Conservation (phyloP, 2,329 filamentous ascomycete genomes). For the Curvularia spicifera region DNA sequence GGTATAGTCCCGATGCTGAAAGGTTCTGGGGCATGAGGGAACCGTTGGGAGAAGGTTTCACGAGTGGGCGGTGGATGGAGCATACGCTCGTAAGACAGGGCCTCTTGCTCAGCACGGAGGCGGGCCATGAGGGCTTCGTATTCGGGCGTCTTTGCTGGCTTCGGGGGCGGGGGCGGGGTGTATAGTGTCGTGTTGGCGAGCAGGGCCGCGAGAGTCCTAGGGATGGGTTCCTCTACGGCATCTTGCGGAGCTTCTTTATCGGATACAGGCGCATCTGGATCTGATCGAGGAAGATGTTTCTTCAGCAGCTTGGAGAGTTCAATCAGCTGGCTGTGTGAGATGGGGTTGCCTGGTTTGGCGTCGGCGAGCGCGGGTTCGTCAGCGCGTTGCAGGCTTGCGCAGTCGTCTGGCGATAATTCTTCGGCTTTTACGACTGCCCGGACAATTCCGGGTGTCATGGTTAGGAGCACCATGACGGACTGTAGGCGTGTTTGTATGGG, state of each 20-base stretch:
- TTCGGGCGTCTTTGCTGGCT: slow-evolving; percentile 70
- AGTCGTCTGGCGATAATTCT: slow-evolving; percentile 25
- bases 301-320: slow-evolving; percentile 64
- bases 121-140: slow-evolving; percentile 88
- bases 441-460: slow-evolving; percentile 73
- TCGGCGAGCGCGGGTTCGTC: slow-evolving; percentile 59
- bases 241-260: background rate
- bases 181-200: slow-evolving; percentile 76
- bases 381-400: slow-evolving; percentile 33
- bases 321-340: slow-evolving; percentile 74
- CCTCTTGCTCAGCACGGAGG: slow-evolving; percentile 82
- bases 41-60: slow-evolving; percentile 67
- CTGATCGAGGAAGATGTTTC: slow-evolving; percentile 21
- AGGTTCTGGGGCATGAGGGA: slow-evolving; percentile 60
- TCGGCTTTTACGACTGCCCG: slow-evolving; percentile 60
- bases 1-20: slow-evolving; percentile 49
- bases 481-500: slow-evolving; percentile 5
- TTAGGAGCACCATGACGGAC: slow-evolving; percentile 72
- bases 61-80: slow-evolving; percentile 63
- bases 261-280: background rate
- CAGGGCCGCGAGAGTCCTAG: slow-evolving; percentile 68
- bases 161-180: slow-evolving; percentile 78
- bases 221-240: background rate
- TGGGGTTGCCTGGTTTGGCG: slow-evolving; percentile 67
- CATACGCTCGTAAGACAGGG: slow-evolving; percentile 82